Base-by-base conservation (phyloP, 805 yeast genomes). In the Pichia cabralensis region DNA sequence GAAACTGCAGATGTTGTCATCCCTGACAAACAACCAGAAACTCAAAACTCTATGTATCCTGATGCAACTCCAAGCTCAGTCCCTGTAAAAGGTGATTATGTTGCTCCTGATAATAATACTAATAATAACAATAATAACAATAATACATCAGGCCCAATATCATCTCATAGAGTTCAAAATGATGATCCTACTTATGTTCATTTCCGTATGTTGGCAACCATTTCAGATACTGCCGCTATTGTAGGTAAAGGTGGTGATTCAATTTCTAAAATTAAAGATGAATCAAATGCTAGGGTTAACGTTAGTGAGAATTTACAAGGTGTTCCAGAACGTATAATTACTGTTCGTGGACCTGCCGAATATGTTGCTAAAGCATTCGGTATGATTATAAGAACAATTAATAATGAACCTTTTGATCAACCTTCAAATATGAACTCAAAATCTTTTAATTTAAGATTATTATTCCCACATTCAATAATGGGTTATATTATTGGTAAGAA, bases 201-300 rank as follows among this genome's bases (percentile, higher is more conserved):
- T 45, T 63, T 82, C 54, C 65, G 94, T 42, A 78, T 82, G 83
- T 64, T 78, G 33, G 79, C 88, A 45, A 69, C 74, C 4, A 81
- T 79, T 12, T 78, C 74, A 45, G 88, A 83, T 49, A 88, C 94
- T 2, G 75, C 82, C 3, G 55, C 70, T 15, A 65, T 82, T 30
- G 89, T 82, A 12, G 94, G 94, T 0, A 78, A 77, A 45, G 80
- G 79, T 36, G 94, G 94, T n/a, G 84, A 77, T 38, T 71, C 67
- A 12, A 80, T 82, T 32, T 65, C 70, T 28, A 76, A 67, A 40
- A 69, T 82, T 35, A 74, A 82, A 45, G 76, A 69, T 9, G 62
- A 64, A 32, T 75, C 89, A 3, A 65, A 65, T 35, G 79, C 82
- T 7, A 65, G 80, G 43, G 67, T 83, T 28, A 73, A 75, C 46